Percentiles rank a stretch among this genome's conserved stretches.
phyloP scores from a whole-genome alignment of 495 filamentous ascomycete genomes.

The Jackrogersella multiformis region DNA sequence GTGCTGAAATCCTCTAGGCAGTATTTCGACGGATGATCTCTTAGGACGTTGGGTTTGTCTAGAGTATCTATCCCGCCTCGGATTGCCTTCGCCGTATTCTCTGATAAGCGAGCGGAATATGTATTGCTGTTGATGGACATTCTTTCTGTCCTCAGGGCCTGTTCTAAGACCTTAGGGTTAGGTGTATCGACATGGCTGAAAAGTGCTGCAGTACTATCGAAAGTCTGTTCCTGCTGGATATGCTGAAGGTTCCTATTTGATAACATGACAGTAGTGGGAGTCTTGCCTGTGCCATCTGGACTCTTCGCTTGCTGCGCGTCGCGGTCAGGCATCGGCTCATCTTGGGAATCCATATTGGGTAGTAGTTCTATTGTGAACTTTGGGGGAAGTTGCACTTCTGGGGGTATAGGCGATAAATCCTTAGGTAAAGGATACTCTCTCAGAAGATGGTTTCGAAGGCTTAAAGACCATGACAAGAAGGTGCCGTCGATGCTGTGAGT shows the following conservation, averaged over 20 bases:
- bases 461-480: constrained; percentile 79
- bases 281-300: neutral
- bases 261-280: constrained; percentile 2
- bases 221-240: constrained; percentile 5
- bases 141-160: constrained; percentile 24
- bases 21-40: constrained; percentile 49
- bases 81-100: constrained; percentile 31
- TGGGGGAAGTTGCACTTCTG: constrained; percentile 78
- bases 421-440: constrained; percentile 72
- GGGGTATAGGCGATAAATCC: constrained; percentile 73
- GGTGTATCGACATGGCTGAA: constrained; percentile 38
- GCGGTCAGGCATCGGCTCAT: constrained; percentile 28
- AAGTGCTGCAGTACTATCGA: constrained; percentile 38
- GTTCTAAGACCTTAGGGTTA: constrained; percentile 12
- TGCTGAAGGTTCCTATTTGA: neutral
- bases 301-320: neutral
- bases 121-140: constrained; percentile 29
- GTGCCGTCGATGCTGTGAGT: constrained; percentile 72
- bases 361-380: constrained; percentile 74
- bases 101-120: constrained; percentile 35
- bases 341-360: constrained; percentile 31
- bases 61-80: constrained; percentile 37
- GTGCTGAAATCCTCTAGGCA: constrained; percentile 28
- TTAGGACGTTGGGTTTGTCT: constrained; percentile 49
- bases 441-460: constrained; percentile 71